A percentile compares a stretch with the other conserved stretches of the same genome.
These are phyloP conservation scores for Naumovozyma baii DNA, from an alignment of 805 yeast genomes.

Conservation along the genomic window DNA sequence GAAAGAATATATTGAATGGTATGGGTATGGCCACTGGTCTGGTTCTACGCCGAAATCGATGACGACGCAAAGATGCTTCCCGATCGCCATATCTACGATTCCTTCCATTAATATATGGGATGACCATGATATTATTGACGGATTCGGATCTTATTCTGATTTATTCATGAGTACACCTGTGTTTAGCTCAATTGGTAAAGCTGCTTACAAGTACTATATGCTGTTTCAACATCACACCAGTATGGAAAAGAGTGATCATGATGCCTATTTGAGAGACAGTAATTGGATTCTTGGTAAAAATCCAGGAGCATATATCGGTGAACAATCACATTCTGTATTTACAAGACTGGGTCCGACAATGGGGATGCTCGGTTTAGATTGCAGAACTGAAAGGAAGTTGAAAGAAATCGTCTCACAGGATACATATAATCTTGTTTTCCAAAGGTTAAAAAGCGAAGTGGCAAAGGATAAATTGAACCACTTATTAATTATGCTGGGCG, in stretches of 20 bases:
- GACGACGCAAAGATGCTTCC: conserved; percentile 58
- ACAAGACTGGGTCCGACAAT: conserved; percentile 66
- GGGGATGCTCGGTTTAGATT: conserved; percentile 73
- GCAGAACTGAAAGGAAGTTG: conserved; percentile 80
- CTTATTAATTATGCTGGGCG: conserved; percentile 75
- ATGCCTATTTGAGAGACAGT: conserved; percentile 34
- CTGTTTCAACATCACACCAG: conserved; percentile 80
- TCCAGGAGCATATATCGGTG: conserved; percentile 54
- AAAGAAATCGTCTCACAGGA: conserved; percentile 43
- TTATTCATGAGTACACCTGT: conserved; percentile 62
- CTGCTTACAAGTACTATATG: conserved; percentile 81
- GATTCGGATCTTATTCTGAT: conserved; percentile 82
- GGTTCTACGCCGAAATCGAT: conserved; percentile 48
- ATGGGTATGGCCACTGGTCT: conserved; percentile 79
- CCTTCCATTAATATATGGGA: conserved; percentile 84
- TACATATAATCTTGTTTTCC: conserved; percentile 54
- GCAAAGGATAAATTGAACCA: conserved; percentile 48
- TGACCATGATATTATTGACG: conserved; percentile 95
- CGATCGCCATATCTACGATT: conserved; percentile 68
- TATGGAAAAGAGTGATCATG: conserved; percentile 33
- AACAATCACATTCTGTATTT: conserved; percentile 57
- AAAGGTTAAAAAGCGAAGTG: conserved; percentile 50
- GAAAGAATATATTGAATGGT: conserved; percentile 74
- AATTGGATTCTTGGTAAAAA: conserved; percentile 53
- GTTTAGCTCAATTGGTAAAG: conserved; percentile 61